These are phyloP conservation scores for Berkeleyomyces basicola DNA, from an alignment of 2,329 filamentous ascomycete species.

Conservation along the genomic window DNA sequence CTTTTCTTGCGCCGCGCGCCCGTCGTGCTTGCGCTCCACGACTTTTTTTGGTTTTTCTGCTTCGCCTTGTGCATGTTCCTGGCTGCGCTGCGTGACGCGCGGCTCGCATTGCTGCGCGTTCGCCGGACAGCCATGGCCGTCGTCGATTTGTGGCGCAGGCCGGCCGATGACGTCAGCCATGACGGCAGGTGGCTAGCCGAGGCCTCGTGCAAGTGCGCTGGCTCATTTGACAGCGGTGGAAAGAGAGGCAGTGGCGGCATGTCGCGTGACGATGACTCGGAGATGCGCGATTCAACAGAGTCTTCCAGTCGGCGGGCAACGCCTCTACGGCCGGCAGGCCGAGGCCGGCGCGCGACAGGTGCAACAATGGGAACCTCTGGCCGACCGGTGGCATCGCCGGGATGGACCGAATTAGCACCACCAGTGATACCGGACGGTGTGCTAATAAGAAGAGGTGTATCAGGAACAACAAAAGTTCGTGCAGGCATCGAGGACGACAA, in stretches of 20 bases:
- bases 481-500: not conserved
- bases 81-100: conserved; percentile 33
- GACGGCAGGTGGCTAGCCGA: not conserved
- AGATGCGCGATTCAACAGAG: conserved; percentile 27
- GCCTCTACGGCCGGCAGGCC: conserved; percentile 21
- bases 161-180: not conserved
- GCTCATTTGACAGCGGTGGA: not conserved
- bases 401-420: not conserved
- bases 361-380: conserved; percentile 33
- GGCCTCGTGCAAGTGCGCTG: not conserved
- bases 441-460: conserved; percentile 34
- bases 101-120: conserved; percentile 36
- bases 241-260: conserved; percentile 8
- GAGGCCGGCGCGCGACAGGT: conserved; percentile 35
- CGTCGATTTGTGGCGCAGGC: not conserved
- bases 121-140: conserved; percentile 27
- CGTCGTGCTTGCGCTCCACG: conserved; percentile 1
- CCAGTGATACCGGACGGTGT: conserved; percentile 39
- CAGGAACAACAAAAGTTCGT: not conserved
- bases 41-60: conserved; percentile 25
- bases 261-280: not conserved
- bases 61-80: conserved; percentile 45
- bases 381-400: conserved; percentile 20
- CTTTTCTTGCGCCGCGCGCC: conserved; percentile 19
- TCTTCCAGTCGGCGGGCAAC: conserved; percentile 34